phyloP scores from a whole-genome alignment of 202 grass and related monocot genomes.

The Hordeum pubiflorum region DNA sequence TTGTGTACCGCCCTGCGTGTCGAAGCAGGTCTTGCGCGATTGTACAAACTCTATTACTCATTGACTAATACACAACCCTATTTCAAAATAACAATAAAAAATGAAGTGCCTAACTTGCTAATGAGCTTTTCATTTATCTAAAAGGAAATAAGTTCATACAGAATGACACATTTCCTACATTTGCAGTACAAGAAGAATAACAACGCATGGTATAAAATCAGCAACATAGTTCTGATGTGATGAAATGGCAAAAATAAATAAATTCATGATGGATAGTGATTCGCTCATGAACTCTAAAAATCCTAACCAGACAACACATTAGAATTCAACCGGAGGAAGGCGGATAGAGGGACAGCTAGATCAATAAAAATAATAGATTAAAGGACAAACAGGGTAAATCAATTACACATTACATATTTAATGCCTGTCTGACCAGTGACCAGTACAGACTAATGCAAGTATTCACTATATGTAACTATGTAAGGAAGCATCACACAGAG shows the following conservation, averaged over 20 bases:
- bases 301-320: background rate
- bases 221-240: background rate
- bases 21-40: background rate
- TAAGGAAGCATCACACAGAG: background rate
- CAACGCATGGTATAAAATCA: background rate
- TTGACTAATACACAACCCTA: background rate
- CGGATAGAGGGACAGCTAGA: background rate
- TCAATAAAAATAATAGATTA: background rate
- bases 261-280: background rate
- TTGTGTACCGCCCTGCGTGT: background rate
- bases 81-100: too few species aligned
- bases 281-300: constrained; percentile 5
- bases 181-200: background rate
- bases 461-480: background rate
- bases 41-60: background rate
- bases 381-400: background rate
- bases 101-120: background rate
- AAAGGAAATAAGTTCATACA: background rate
- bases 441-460: constrained; percentile 1
- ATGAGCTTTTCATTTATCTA: constrained; percentile 13
- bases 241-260: background rate
- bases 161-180: constrained; percentile 5
- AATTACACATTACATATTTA: background rate
- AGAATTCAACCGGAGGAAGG: background rate
- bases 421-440: background rate